Evolutionary conservation across 768 basidiomycete genomes (phyloP).

Genomic region (Panaeolus cyanescens): DNA sequence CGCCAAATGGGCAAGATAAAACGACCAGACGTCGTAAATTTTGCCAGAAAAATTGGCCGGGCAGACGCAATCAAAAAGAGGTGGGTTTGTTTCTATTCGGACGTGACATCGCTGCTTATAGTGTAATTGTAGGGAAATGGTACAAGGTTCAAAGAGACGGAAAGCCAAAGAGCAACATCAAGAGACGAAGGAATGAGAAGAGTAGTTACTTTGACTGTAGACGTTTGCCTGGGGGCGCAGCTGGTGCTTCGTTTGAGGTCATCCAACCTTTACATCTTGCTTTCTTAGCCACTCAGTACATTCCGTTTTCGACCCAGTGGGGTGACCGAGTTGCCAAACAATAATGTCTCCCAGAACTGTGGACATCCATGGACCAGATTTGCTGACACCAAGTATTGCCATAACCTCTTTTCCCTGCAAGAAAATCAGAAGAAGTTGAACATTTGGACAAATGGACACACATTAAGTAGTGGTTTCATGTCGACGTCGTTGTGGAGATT

Average conservation of each 20-base stretch:
- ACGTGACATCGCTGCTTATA: conserved; percentile 6
- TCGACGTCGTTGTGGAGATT: conserved; percentile 63
- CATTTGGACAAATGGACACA: conserved; percentile 37
- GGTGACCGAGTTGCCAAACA: conserved; percentile 86
- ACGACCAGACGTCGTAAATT: conserved; percentile 74
- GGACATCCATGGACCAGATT: conserved; percentile 73
- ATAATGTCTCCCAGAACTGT: conserved; percentile 64
- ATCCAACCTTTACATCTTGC: conserved; percentile 49
- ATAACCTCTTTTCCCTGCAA: conserved; percentile 73
- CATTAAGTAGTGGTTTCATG: conserved; percentile 75
- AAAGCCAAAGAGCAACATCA: conserved; percentile 25
- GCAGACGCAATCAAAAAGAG: conserved; percentile 73
- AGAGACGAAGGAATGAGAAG: background rate
- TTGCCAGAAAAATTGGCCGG: conserved; percentile 67
- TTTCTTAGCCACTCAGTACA: conserved; percentile 70
- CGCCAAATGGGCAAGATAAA: conserved; percentile 84
- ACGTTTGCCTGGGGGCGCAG: conserved; percentile 36
- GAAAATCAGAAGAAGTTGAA: background rate
- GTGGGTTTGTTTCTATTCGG: conserved; percentile 29
- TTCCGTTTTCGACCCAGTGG: conserved; percentile 61
- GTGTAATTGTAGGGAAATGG: conserved; percentile 63
- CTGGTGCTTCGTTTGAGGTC: conserved; percentile 22
- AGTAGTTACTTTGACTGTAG: conserved; percentile 31
- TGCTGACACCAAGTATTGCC: conserved; percentile 48
- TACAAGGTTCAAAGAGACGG: conserved; percentile 70